phyloP scores from a whole-genome alignment of 208 protist species.

The Trypanosoma platydactyli region DNA sequence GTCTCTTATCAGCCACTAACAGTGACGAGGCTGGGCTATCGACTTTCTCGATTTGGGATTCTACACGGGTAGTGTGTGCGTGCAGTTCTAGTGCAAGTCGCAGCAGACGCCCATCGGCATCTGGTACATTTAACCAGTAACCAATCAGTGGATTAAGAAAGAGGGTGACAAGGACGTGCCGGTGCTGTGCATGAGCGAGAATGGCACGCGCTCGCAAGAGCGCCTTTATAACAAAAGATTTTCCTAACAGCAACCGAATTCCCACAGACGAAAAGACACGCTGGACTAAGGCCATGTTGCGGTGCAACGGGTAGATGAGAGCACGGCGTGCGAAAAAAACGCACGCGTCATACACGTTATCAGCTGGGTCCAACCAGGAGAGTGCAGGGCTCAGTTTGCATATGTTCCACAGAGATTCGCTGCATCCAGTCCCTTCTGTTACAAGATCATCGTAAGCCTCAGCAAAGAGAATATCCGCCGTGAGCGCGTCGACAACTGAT shows the following conservation, averaged over 20 bases:
- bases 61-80: conserved; percentile 53
- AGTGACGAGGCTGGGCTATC: not conserved
- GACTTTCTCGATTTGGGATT: conserved; percentile 29
- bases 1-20: conserved; percentile 8
- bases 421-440: conserved; percentile 80
- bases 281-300: conserved; percentile 76
- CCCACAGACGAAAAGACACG: conserved; percentile 72
- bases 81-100: conserved; percentile 67
- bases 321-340: conserved; percentile 73
- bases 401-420: conserved; percentile 90
- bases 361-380: conserved; percentile 76
- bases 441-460: conserved; percentile 90
- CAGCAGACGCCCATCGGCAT: conserved; percentile 51
- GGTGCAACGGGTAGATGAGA: conserved; percentile 84
- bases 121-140: conserved; percentile 60
- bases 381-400: conserved; percentile 79
- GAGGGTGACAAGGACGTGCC: conserved; percentile 75
- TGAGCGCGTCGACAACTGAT: conserved; percentile 55
- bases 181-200: conserved; percentile 79
- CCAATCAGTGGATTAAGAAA: conserved; percentile 77
- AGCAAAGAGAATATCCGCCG: conserved; percentile 79
- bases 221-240: conserved; percentile 64
- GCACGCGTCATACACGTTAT: conserved; percentile 80
- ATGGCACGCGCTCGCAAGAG: conserved; percentile 73
- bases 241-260: conserved; percentile 69